Evolutionary conservation across 1,284 basidiomycete species (phyloP).

Genomic region (Vanrija humicola): DNA sequence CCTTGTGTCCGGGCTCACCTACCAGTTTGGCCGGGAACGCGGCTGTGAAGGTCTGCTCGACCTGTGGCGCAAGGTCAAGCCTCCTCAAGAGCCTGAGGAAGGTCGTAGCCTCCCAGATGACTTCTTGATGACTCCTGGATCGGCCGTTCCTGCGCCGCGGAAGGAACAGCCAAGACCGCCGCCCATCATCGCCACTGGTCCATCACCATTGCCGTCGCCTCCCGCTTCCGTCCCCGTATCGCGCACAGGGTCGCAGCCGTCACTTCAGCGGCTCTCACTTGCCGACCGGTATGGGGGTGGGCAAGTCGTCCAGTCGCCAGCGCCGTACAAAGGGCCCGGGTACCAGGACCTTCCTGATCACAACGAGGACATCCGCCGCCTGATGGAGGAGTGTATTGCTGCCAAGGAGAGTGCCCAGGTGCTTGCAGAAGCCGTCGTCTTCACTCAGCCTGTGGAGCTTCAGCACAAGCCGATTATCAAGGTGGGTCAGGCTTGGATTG

Average conservation of each 20-base stretch:
- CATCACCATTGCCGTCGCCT: slow-evolving; percentile 1
- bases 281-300: too few species aligned
- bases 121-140: not conserved
- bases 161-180: not conserved
- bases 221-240: slow-evolving; percentile 4
- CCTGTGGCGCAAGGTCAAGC: slow-evolving; percentile 45
- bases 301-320: too few species aligned
- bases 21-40: slow-evolving; percentile 36
- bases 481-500: slow-evolving; percentile 22
- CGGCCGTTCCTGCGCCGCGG: too few species aligned
- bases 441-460: slow-evolving; percentile 34
- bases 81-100: slow-evolving; percentile 44
- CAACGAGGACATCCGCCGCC: slow-evolving; percentile 34
- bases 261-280: not conserved
- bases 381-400: slow-evolving; percentile 38
- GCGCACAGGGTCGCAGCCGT: slow-evolving; percentile 4
- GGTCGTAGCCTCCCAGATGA: slow-evolving; percentile 31
- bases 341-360: slow-evolving; percentile 37
- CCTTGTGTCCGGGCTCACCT: slow-evolving; percentile 42
- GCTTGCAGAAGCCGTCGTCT: slow-evolving; percentile 36
- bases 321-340: slow-evolving; percentile 13
- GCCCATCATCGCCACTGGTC: not conserved
- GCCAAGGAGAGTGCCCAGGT: slow-evolving; percentile 40
- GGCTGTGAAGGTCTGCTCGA: slow-evolving; percentile 40
- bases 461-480: slow-evolving; percentile 33